Evolutionary conservation across 2,329 filamentous ascomycete genomes (phyloP).

Genomic region (Plectosphaerella cucumerina): DNA sequence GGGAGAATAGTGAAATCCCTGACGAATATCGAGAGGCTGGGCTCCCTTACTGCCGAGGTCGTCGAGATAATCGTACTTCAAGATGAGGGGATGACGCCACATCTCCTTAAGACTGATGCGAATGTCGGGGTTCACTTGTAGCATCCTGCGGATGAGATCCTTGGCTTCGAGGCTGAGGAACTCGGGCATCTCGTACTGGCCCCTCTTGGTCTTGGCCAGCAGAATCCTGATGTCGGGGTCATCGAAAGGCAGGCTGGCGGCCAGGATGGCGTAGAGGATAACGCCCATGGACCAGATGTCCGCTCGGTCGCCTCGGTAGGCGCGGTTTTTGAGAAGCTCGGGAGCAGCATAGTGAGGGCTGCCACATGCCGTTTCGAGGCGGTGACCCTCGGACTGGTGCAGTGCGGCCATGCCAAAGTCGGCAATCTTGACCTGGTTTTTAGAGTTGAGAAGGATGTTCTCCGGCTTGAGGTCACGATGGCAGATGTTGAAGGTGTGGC

Average conservation of each 20-base stretch:
- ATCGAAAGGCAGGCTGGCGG: conserved; percentile 80
- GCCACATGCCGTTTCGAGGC: conserved; percentile 85
- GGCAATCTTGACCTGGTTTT: conserved; percentile 82
- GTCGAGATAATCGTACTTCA: conserved; percentile 76
- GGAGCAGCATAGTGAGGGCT: conserved; percentile 97
- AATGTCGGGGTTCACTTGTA: conserved; percentile 71
- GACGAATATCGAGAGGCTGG: conserved; percentile 52
- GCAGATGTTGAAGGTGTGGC: conserved; percentile 90
- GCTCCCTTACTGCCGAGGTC: conserved; percentile 53
- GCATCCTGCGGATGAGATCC: conserved; percentile 74
- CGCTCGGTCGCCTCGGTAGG: conserved; percentile 79
- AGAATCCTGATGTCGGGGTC: conserved; percentile 59
- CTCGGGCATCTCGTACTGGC: conserved; percentile 56
- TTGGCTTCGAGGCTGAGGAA: conserved; percentile 64
- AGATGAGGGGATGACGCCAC: conserved; percentile 82
- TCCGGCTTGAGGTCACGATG: conserved; percentile 96
- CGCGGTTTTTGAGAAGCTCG: conserved; percentile 73
- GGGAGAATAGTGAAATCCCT: conserved; percentile 57
- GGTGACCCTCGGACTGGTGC: conserved; percentile 72
- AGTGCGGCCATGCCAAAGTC: conserved; percentile 98
- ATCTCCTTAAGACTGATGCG: conserved; percentile 79
- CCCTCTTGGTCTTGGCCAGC: conserved; percentile 56
- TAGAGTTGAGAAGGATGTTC: conserved; percentile 81
- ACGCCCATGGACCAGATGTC: conserved; percentile 96
- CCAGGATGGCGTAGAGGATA: conserved; percentile 83